These are phyloP conservation scores for Tinospora cordifolia DNA, from an alignment of 164 flowering plant genomes.

Conservation along the genomic window DNA sequence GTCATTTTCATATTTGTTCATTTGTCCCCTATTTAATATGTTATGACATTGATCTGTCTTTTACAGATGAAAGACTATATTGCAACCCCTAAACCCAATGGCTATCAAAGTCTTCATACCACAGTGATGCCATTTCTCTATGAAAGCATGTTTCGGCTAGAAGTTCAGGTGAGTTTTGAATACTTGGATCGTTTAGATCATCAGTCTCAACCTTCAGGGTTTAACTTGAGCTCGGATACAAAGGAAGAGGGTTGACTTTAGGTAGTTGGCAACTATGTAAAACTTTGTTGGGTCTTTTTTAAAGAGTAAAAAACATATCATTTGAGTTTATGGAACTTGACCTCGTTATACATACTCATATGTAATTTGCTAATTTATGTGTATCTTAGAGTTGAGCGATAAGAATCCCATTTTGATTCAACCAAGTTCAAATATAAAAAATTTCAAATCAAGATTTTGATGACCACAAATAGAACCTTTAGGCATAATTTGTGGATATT, in stretches of 20 bases:
- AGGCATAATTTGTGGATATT: no score
- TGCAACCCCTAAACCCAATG: constrained; percentile 98
- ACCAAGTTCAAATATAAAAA: no score
- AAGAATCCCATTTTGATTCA: no score
- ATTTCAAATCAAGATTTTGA: no score
- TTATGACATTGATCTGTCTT: background rate
- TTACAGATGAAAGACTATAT: constrained; percentile 91
- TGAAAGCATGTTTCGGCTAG: constrained; percentile 93
- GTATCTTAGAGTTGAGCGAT: no score
- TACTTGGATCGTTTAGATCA: background rate
- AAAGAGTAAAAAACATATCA: background rate
- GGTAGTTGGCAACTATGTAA: background rate
- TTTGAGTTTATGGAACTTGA: no score
- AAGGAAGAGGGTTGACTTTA: background rate
- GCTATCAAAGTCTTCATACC: constrained; percentile 96
- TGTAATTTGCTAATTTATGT: no score
- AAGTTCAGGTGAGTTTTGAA: constrained; percentile 67
- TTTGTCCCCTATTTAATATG: background rate
- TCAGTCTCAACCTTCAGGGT: constrained; percentile 1
- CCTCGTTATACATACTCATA: no score
- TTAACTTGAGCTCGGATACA: background rate
- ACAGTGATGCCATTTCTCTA: constrained; percentile 91
- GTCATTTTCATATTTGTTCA: constrained; percentile 5
- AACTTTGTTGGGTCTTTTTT: background rate
- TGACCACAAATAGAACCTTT: no score